phyloP scores from a whole-genome alignment of 1,284 basidiomycete species.

The Melampsora americana region DNA sequence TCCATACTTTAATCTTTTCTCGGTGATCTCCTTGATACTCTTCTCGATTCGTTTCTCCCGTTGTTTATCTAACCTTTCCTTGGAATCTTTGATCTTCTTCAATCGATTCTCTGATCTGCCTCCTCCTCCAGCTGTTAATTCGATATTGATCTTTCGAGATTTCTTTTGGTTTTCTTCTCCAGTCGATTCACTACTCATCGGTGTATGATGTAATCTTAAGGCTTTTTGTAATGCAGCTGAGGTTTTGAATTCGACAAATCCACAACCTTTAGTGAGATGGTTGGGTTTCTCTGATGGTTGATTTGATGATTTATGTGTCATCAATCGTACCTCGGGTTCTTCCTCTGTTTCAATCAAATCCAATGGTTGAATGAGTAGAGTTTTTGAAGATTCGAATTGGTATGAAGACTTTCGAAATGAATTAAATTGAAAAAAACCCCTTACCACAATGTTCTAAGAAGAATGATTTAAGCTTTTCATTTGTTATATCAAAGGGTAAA shows the following conservation, averaged over 20 bases:
- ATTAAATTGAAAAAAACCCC: too few relatives aligned
- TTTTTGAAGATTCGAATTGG: too few relatives aligned
- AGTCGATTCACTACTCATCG: conserved; percentile 60
- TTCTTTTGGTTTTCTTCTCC: conserved; percentile 11
- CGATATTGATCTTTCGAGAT: conserved; percentile 77
- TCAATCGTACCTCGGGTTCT: conserved; percentile 71
- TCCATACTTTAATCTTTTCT: neutral
- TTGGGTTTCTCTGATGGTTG: conserved; percentile 46
- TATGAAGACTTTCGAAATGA: too few relatives aligned
- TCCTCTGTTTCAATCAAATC: conserved; percentile 61
- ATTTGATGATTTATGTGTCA: conserved; percentile 65
- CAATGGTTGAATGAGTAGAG: too few relatives aligned
- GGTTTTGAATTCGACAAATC: conserved; percentile 75
- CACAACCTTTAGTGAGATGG: conserved; percentile 60
- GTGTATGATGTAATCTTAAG: conserved; percentile 77
- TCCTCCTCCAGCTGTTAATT: conserved; percentile 87
- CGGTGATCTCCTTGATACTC: neutral
- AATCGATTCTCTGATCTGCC: conserved; percentile 63
- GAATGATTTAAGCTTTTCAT: conserved; percentile 26
- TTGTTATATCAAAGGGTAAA: conserved; percentile 41
- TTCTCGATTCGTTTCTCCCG: conserved; percentile 11
- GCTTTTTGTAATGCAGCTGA: conserved; percentile 73
- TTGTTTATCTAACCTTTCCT: conserved; percentile 30
- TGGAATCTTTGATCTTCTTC: conserved; percentile 14
- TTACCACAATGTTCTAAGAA: conserved; percentile 56